These are phyloP conservation scores for Colletotrichum cereale DNA, from an alignment of 2,329 filamentous ascomycete species.

Conservation along the genomic window DNA sequence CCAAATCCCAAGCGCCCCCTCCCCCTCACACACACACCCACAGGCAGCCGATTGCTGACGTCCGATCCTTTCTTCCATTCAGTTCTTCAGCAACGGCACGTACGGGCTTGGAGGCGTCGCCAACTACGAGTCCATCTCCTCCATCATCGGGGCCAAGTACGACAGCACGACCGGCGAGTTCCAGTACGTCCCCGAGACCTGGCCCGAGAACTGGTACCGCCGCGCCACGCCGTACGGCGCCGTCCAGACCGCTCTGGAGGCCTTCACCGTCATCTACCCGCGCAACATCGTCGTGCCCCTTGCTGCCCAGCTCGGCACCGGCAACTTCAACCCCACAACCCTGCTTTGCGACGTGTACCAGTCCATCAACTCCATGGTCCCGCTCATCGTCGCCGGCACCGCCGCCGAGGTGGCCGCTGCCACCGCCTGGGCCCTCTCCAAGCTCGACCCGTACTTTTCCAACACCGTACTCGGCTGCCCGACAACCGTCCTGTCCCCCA, in stretches of 20 bases:
- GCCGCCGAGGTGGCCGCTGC: conserved; percentile 26
- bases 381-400: conserved; percentile 24
- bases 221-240: conserved; percentile 30
- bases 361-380: conserved; percentile 14
- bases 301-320: conserved; percentile 16
- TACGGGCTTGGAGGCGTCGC: conserved; percentile 26
- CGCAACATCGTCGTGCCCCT: conserved; percentile 23
- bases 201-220: conserved; percentile 36
- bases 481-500: conserved; percentile 14
- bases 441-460: conserved; percentile 32
- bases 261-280: conserved; percentile 11
- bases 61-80: no score
- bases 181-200: conserved; percentile 36
- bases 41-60: neutral
- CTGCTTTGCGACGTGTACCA: conserved; percentile 30
- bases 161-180: conserved; percentile 26
- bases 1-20: neutral
- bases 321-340: conserved; percentile 28
- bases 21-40: no score
- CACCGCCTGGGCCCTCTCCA: conserved; percentile 20
- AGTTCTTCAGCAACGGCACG: conserved; percentile 25
- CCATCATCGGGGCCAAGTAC: conserved; percentile 33
- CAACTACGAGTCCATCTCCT: conserved; percentile 35
- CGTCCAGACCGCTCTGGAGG: conserved; percentile 22
- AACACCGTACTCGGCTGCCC: conserved; percentile 26